Evolutionary conservation across 768 basidiomycete species (phyloP), one percentile per base, ranked within the genome.

Genomic region (Serendipita indica): DNA sequence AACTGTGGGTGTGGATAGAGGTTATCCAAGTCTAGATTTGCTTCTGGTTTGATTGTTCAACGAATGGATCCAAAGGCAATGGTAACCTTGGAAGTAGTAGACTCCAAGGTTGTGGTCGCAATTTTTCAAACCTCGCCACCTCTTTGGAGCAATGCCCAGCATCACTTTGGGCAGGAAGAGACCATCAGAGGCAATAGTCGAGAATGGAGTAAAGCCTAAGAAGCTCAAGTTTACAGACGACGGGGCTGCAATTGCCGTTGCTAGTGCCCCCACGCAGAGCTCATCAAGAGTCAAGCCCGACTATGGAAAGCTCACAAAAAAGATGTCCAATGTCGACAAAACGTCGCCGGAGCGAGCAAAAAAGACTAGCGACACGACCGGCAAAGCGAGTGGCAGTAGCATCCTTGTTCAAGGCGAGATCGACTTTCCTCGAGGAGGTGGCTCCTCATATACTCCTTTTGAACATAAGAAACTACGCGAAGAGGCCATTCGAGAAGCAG

Each of bases 371-470:
- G 41, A n/a, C 6, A n/a, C 18, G 18, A n/a, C 18, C 5, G 5
- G 18, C 2, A 43, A 43, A 18, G 18, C 41, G 41, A n/a, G 20
- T 32, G n/a, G 49, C 16, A 30, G 5, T 10, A 54, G 49, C 30
- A 22, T 54, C 7, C 49, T 54, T 22, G 16, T 54, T 54, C 22
- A 25, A 16, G 82, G 90, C 35, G 91, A 93, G 65, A 78, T 89
- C 54, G 90, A 93, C 69, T 99, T 98, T 71, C 93, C 93, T 60
- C 82, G 94, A 64, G 96, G 94, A 27, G 94, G 94, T 27, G 94
- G 94, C 57, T 87, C 90, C 1, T 78, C 74, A 32, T 78, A 94
- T 64, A 96, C 93, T 18, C 84, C 91, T 32, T 72, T 89, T 4
- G 93, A 99, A 69, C 83, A 91, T 58, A 92, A 93, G 70, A 73